A percentile compares a stretch with the other conserved stretches of the same genome.
Evolutionary conservation across 108 stramenopile genomes (phyloP).

Genomic region (Pseudonitzschia multiseries): DNA sequence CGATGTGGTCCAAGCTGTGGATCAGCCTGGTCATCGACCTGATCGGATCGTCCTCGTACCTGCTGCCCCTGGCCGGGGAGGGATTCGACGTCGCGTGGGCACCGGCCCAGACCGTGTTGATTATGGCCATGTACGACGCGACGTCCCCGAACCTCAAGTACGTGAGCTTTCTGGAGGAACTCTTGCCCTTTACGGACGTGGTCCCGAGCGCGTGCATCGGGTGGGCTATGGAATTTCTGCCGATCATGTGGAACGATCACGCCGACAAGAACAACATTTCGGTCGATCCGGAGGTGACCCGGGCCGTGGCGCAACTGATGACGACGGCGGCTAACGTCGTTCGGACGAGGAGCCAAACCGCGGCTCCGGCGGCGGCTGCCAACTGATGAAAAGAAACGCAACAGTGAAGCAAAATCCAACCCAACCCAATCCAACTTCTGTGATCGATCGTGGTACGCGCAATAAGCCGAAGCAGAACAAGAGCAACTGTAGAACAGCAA

Average conservation of each 20-base stretch:
- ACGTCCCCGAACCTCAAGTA: slow-evolving; percentile 74
- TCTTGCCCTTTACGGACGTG: slow-evolving; percentile 92
- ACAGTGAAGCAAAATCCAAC: background rate
- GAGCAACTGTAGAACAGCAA: too few species aligned
- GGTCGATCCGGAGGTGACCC: slow-evolving; percentile 6
- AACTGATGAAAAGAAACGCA: background rate
- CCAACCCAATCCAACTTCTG: too few species aligned
- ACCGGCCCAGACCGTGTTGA: slow-evolving; percentile 75
- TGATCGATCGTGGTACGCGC: too few species aligned
- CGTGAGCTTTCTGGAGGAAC: slow-evolving; percentile 78
- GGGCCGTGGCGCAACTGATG: slow-evolving; percentile 7
- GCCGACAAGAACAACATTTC: background rate
- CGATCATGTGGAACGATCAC: slow-evolving; percentile 10
- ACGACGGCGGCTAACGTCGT: slow-evolving; percentile 11
- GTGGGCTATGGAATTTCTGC: slow-evolving; percentile 76
- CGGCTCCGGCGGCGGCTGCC: background rate
- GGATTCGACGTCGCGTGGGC: slow-evolving; percentile 89
- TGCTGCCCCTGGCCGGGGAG: slow-evolving; percentile 88
- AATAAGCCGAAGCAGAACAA: too few species aligned
- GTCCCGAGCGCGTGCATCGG: slow-evolving; percentile 89
- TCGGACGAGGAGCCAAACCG: background rate
- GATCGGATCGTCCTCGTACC: slow-evolving; percentile 78
- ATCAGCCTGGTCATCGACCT: slow-evolving; percentile 71
- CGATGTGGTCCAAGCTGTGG: slow-evolving; percentile 64
- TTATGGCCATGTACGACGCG: slow-evolving; percentile 88